A percentile compares a stretch with the other conserved stretches of the same genome.
phyloP scores from a whole-genome alignment of 2,329 filamentous ascomycete species.

The Hymenoscyphus fraxineus region DNA sequence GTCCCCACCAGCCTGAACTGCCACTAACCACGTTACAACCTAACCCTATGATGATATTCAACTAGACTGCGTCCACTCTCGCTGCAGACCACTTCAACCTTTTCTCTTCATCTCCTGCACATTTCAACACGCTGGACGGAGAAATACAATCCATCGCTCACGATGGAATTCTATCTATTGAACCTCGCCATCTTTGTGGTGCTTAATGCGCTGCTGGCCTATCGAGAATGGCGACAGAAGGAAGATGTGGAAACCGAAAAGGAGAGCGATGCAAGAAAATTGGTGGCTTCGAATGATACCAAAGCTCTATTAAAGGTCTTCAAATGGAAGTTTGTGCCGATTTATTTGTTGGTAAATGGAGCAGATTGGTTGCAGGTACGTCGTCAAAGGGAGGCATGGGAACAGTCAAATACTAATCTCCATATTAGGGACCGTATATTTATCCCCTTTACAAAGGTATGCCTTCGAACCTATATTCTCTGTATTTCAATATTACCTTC shows the following conservation, averaged over 20 bases:
- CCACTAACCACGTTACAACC: background rate
- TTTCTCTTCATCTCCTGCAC: background rate
- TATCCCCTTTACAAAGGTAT: conserved; percentile 31
- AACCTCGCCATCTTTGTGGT: conserved; percentile 22
- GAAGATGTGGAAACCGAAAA: background rate
- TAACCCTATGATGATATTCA: background rate
- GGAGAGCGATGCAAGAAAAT: conserved; percentile 4
- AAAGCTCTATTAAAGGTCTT: conserved; percentile 18
- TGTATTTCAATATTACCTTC: background rate
- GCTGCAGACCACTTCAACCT: background rate
- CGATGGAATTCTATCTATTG: conserved; percentile 23
- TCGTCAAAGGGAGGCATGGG: background rate
- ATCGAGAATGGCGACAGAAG: conserved; percentile 12
- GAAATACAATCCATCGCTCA: background rate
- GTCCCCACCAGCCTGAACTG: background rate
- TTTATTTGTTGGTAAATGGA: conserved; percentile 46
- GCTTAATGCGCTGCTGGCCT: conserved; percentile 15
- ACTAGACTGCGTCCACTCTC: background rate
- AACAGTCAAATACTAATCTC: background rate
- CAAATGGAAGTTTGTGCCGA: conserved; percentile 36
- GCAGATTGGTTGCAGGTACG: conserved; percentile 48
- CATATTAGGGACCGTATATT: conserved; percentile 26
- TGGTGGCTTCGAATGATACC: conserved; percentile 8
- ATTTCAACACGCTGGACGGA: conserved; percentile 3
- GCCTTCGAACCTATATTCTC: background rate